phyloP scores from a whole-genome alignment of 495 filamentous ascomycete species.

The Bacidia gigantensis region DNA sequence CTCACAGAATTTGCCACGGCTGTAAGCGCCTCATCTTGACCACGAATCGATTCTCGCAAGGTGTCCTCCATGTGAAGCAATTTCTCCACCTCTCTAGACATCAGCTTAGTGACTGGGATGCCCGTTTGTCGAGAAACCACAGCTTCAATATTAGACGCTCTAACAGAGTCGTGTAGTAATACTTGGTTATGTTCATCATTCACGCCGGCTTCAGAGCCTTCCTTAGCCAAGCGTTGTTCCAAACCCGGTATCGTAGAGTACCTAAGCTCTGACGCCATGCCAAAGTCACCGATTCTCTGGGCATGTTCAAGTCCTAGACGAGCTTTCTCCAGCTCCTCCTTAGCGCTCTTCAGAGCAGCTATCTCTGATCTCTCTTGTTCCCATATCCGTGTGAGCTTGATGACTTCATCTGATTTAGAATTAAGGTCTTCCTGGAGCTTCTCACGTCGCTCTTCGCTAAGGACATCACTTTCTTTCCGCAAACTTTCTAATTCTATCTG shows the following conservation, averaged over 20 bases:
- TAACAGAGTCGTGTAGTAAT: constrained; percentile 76
- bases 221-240: constrained; percentile 65
- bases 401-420: constrained; percentile 54
- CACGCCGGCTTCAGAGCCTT: constrained; percentile 35
- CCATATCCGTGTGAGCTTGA: constrained; percentile 61
- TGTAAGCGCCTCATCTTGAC: constrained; percentile 84
- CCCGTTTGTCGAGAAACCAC: constrained; percentile 87
- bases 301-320: constrained; percentile 75
- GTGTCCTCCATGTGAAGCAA: constrained; percentile 90
- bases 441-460: constrained; percentile 75
- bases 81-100: constrained; percentile 83
- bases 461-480: constrained; percentile 83
- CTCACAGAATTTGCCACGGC: constrained; percentile 88
- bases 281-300: constrained; percentile 85
- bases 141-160: constrained; percentile 75
- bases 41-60: constrained; percentile 69
- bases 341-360: constrained; percentile 68
- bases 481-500: constrained; percentile 95
- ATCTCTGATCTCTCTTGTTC: constrained; percentile 80
- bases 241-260: constrained; percentile 75
- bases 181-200: constrained; percentile 23
- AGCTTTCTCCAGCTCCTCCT: constrained; percentile 72
- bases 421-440: constrained; percentile 66
- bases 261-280: constrained; percentile 68
- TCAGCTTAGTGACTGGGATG: constrained; percentile 81